Percentiles rank a stretch among this genome's conserved stretches.
phyloP scores from a whole-genome alignment of 2,329 filamentous ascomycete species.

The Thelonectria blattea region DNA sequence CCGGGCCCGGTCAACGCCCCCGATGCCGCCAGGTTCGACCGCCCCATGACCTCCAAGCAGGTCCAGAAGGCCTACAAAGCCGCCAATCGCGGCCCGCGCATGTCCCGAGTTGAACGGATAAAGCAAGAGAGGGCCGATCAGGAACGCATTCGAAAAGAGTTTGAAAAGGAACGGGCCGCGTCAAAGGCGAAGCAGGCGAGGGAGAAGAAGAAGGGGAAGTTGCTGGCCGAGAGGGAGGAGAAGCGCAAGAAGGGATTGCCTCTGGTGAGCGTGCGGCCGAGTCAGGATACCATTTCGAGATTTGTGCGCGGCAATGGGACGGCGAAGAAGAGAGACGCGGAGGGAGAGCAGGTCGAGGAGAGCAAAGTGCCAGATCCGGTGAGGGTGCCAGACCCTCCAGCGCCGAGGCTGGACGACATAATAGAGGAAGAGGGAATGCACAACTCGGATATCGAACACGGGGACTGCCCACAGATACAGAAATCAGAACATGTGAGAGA shows the following conservation, averaged over 20 bases:
- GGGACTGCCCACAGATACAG: neutral
- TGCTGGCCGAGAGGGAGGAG: constrained; percentile 54
- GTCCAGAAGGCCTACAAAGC: constrained; percentile 47
- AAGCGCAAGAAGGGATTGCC: constrained; percentile 60
- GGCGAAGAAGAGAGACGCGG: constrained; percentile 39
- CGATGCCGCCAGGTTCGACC: constrained; percentile 24
- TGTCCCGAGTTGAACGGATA: constrained; percentile 50
- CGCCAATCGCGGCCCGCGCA: constrained; percentile 41
- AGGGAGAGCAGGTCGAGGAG: constrained; percentile 26
- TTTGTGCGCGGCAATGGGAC: constrained; percentile 53
- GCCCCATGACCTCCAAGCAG: constrained; percentile 52
- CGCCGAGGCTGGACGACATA: constrained; percentile 6
- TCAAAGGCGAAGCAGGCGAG: constrained; percentile 56
- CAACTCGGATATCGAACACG: constrained; percentile 22
- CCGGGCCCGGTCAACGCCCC: constrained; percentile 31
- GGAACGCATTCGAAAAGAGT: constrained; percentile 59
- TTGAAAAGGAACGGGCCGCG: constrained; percentile 56
- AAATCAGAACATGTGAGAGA: neutral
- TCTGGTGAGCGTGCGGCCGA: constrained; percentile 59
- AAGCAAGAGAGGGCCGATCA: constrained; percentile 55
- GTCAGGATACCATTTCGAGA: constrained; percentile 62
- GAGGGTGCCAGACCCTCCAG: neutral
- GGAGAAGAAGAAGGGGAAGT: constrained; percentile 63
- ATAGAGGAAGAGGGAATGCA: constrained; percentile 15
- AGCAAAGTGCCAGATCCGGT: neutral